Base-by-base conservation (phyloP, 1,284 basidiomycete species). In the Phlebopus sp. region DNA sequence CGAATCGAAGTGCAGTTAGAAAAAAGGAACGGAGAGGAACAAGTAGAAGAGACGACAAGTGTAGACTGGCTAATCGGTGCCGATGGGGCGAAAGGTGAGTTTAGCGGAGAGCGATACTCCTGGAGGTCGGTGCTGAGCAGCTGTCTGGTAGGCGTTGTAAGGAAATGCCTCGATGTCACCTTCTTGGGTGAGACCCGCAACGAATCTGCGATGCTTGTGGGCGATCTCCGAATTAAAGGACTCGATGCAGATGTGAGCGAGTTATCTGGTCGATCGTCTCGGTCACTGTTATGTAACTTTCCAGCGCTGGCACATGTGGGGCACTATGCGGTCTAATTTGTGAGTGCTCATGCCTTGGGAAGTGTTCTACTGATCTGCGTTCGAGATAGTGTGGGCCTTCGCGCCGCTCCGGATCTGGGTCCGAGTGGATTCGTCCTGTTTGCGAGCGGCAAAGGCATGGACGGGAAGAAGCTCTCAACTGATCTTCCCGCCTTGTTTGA, bases 31-130 rank as follows among this genome's bases (percentile, higher is more conserved):
- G 46, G 57, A 15, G 58, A 44, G 25, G 25, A 50, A 34, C 27
- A 56, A 10, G 44, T 44, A 2, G 57, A 59, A 37, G 66, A 72
- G 44, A 44, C 49, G 1, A 44, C 58, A 2, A 51, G 29, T 2
- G 71, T 65, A 39, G 60, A 66, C 15, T 74, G 64, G 57, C 55
- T 76, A 18, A 60, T 75, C 36, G 73, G 73, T 8, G 62, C 71
- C 0, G 74, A 76, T 51, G 72, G 72, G 10, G 73, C 70, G 1
- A 63, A 34, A 43, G 44, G 44, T 49, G 25, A 38, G 17, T 11
- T 37, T 42, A 17, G 17, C 15, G 13, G n/a, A 17, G 14, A n/a
- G 29, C 21, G 7, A 14, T n/a, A 21, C 18, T 21, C 29, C 15
- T 9, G 25, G 21, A 15, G n/a, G n/a, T n/a, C n/a, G n/a, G n/a